Evolutionary conservation across 305 asterid genomes (phyloP), one percentile per base, ranked within the genome.

Genomic region (Fraxinus dipetala): DNA sequence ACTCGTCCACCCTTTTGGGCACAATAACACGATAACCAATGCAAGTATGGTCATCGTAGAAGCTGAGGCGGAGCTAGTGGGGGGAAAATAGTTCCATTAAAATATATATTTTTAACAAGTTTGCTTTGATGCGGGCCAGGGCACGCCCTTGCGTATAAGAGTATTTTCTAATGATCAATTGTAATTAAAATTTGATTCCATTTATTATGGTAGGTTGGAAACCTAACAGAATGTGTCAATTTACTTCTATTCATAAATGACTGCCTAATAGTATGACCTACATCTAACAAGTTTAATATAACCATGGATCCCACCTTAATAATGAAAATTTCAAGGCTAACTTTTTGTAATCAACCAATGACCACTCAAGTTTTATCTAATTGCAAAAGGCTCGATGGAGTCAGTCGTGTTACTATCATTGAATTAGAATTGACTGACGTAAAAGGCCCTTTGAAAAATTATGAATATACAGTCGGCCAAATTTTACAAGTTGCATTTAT

Each of bases 201-300:
- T 84, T 84, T 80, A 84, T 84, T 84, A 80, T 18, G 82, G 81
- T 84, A 84, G 86, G 86, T 76, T 84, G 16, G 86, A 83, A 82
- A 80, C 79, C 83, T 73, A 83, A 83, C 85, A 69, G 83, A 83
- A 83, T 72, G 72, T 82, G 83, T 65, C 88, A 81, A 84, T 87
- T 82, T 84, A 86, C 84, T 76, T 79, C 84, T 32, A 76, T 63
- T 84, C 87, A 84, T 84, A 81, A 86, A 86, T 86, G 84, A 78
- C 48, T 81, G 87, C 77, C 81, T 82, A 82, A 82, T 84, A 77
- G 77, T 79, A 75, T 61, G 87, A 75, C 87, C 79, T 85, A 32
- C 85, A 80, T 83, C 91, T 83, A 83, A 85, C 87, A 78, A 69
- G 85, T 84, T 80, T 81, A 84, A 79, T 54, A n/a, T 54, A 82